Evolutionary conservation across 1,139 yeast species (phyloP), one percentile per base, ranked within the genome.

Genomic region (Hemisphaericaspora subhashii): DNA sequence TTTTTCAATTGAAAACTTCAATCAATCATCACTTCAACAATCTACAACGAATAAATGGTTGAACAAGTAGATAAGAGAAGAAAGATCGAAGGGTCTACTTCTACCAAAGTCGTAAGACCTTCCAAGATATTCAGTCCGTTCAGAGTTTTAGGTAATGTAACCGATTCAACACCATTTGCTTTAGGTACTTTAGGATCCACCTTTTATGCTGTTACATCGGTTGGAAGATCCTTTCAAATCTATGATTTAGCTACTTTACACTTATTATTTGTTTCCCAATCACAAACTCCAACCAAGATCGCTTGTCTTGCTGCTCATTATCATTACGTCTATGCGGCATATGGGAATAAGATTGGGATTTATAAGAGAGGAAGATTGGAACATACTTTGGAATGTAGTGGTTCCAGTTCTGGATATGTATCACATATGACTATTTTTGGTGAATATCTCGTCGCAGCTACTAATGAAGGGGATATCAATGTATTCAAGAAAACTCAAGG

Each of bases 211-310:
- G 95, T 86, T 10, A 90, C 98, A 0, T 82, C 88, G 26, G 96
- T 92, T 20, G 98, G 97, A 4, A 74, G 81, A 42, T 77, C 94
- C 1, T 88, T 92, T 64, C 98, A 92, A 60, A 87, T 92, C 27
- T 94, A 86, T 55, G 98, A 92, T 66, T 96, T 96, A 12, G 79
- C 92, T 31, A 88, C 87, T 5, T 72, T 92, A 46, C 95, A 87
- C 52, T 70, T 92, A 48, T 66, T 92, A 27, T 94, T 92, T 64
- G 95, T 92, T 9, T 87, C 96, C 1, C 87, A 81, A 48, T 77
- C 76, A 22, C 94, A 86, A 56, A 83, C 96, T 0, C 75, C 83
- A 0, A 57, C 78, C 9, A 77, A 78, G 42, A 90, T 92, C 49
- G 77, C 84, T 10, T 78, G 84, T 26, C 68, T 92, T 41, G 74